Evolutionary conservation across 208 protist genomes (phyloP).

Genomic region (Porcisia hertigi): DNA sequence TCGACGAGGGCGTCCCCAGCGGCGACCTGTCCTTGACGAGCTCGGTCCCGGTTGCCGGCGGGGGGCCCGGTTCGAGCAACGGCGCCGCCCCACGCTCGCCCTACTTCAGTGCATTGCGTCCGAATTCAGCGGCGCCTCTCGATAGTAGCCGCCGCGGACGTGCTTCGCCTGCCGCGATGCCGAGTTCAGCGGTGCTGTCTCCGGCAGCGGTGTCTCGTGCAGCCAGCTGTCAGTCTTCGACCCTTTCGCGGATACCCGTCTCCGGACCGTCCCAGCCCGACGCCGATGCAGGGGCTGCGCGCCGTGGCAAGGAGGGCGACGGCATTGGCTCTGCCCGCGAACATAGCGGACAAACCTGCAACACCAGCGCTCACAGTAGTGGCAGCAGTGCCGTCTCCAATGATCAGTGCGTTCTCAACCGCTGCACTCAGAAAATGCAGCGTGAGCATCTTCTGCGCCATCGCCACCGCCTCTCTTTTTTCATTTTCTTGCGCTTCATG

Average conservation of each 20-base stretch:
- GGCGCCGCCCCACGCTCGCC: conserved; percentile 10
- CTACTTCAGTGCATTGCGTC: conserved; percentile 3
- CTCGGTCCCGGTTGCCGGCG: neutral
- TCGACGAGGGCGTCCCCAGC: conserved; percentile 11
- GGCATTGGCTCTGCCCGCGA: neutral
- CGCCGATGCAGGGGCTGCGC: neutral
- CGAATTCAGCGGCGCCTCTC: neutral
- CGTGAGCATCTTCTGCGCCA: conserved; percentile 26
- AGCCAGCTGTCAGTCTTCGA: neutral
- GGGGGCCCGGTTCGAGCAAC: neutral
- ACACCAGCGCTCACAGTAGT: conserved; percentile 10
- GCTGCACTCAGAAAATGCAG: conserved; percentile 27
- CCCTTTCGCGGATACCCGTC: neutral
- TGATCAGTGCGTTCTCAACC: conserved; percentile 18
- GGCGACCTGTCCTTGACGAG: conserved; percentile 1
- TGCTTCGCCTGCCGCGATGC: conserved; percentile 2
- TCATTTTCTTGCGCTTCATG: conserved; percentile 47
- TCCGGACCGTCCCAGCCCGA: neutral
- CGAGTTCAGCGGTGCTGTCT: neutral
- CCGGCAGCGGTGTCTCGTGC: neutral
- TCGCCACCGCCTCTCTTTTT: conserved; percentile 24
- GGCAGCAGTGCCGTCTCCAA: conserved; percentile 22
- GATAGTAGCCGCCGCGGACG: conserved; percentile 12
- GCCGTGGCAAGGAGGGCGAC: neutral
- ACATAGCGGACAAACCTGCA: neutral